Evolutionary conservation across 2,329 filamentous ascomycete genomes (phyloP), one percentile per base, ranked within the genome.

Genomic region (Fusarium coffeatum): DNA sequence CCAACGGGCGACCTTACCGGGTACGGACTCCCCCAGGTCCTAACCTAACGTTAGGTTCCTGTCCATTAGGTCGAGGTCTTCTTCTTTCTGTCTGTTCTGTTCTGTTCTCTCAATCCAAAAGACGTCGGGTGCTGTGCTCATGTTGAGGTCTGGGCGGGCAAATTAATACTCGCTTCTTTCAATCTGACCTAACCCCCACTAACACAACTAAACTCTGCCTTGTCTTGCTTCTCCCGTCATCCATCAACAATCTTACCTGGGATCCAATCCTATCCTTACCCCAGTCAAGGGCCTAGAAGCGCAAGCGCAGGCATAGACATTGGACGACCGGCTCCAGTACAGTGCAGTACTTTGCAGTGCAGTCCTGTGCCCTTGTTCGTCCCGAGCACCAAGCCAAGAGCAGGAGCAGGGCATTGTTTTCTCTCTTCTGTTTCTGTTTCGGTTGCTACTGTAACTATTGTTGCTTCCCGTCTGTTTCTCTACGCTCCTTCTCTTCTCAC

Each of bases 401-500:
- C 18, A 55, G 53, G 34, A 56, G 23, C 59, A 64, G 60, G 51
- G 63, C 63, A 69, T 72, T 72, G 68, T 66, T 72, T 72, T 70
- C 51, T 64, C 54, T 64, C 55, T 66, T 66, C 57, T 67, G 62
- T 66, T 66, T 63, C 46, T 62, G 56, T 65, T 66, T 66, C 57
- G 66, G 58, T 66, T 61, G 59, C 56, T 55, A 30, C 46, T 62
- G 58, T 56, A 48, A 60, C 54, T 56, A 60, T 53, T 64, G 25
- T 55, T 43, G 57, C 55, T 70, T 59, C 66, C 64, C 47, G 55
- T 74, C 66, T 69, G 50, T 59, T 75, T 76, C 74, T 76, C 67
- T 66, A 75, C 74, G 57, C 72, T 76, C 74, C 74, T 76, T 74
- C 69, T 61, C 65, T 69, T 42, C 61, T 60, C 42, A 27, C 55